Percentiles rank a stretch among this genome's conserved stretches.
Conservation (phyloP, 2,329 filamentous ascomycete genomes). For the Onygenales sp. region DNA sequence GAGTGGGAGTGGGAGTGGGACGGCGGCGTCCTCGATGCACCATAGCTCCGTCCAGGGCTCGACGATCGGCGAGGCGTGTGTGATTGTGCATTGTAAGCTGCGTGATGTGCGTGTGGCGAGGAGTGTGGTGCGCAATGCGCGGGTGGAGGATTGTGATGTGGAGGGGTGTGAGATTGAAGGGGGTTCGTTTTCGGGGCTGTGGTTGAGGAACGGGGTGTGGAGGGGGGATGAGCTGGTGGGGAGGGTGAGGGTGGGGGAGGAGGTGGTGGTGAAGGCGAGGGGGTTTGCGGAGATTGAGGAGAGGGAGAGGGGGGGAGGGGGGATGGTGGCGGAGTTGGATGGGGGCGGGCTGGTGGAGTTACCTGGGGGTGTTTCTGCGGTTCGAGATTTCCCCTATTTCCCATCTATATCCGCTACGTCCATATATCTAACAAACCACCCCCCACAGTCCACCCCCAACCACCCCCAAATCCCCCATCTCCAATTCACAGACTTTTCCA, state of each 20-base stretch:
- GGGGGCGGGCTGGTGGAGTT: not conserved
- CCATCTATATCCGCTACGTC: no score
- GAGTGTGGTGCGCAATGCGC: not conserved
- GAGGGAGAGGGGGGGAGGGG: not conserved
- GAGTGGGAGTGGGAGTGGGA: no score
- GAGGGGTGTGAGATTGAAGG: not conserved
- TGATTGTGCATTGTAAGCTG: not conserved
- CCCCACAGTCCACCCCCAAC: no score
- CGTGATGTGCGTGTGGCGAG: not conserved
- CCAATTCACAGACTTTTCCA: no score
- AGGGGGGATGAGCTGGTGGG: constrained; percentile 1
- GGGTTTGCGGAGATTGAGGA: not conserved
- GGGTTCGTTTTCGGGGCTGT: not conserved
- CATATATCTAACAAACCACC: no score
- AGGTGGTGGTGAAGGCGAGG: not conserved
- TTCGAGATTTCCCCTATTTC: not conserved
- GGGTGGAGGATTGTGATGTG: not conserved
- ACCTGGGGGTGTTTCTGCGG: not conserved
- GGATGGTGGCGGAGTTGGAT: not conserved
- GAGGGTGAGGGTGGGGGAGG: not conserved
- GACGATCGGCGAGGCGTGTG: not conserved
- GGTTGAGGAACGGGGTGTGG: constrained; percentile 3
- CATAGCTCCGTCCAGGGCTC: not conserved
- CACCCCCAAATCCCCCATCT: no score
- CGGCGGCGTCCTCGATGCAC: not conserved